Percentiles rank a stretch among this genome's conserved stretches.
Conservation (phyloP, 225 moss, liverwort and hornwort genomes). For the Asterella californica region DNA sequence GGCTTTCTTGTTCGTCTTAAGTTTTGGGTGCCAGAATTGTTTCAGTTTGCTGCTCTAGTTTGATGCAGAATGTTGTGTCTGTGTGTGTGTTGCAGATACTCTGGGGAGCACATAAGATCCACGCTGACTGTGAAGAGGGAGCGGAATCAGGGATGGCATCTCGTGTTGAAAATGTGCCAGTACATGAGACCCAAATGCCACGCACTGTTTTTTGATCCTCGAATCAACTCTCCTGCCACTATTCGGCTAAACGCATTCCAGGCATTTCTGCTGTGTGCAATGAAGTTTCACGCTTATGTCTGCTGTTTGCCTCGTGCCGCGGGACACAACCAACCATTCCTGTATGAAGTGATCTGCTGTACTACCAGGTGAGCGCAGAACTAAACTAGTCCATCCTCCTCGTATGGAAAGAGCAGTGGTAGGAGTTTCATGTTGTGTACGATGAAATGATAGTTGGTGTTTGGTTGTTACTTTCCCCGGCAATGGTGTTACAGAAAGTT, state of each 20-base stretch:
- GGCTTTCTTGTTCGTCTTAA: too few species aligned
- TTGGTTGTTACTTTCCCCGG: background rate
- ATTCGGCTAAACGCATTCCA: constrained; percentile 83
- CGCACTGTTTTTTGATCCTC: constrained; percentile 79
- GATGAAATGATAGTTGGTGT: background rate
- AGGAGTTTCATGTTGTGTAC: background rate
- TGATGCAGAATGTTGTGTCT: background rate
- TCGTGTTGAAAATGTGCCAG: constrained; percentile 82
- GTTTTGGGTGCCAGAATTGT: too few species aligned
- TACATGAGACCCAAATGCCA: constrained; percentile 95
- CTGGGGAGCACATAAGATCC: constrained; percentile 77
- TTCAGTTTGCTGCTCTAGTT: background rate
- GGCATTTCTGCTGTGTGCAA: constrained; percentile 83
- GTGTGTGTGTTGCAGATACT: constrained; percentile 50
- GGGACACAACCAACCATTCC: constrained; percentile 62
- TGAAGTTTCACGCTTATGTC: constrained; percentile 94
- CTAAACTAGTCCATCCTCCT: background rate
- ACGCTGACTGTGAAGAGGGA: constrained; percentile 75
- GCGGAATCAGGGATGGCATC: constrained; percentile 66
- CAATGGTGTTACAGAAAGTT: background rate
- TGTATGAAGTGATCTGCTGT: constrained; percentile 58
- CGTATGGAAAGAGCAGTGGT: background rate
- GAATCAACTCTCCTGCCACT: constrained; percentile 95
- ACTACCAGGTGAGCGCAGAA: constrained; percentile 48
- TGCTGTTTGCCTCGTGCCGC: constrained; percentile 56